Percentiles rank a stretch among this genome's conserved stretches.
Conservation (phyloP, 768 basidiomycete genomes). For the Amanita muscaria region DNA sequence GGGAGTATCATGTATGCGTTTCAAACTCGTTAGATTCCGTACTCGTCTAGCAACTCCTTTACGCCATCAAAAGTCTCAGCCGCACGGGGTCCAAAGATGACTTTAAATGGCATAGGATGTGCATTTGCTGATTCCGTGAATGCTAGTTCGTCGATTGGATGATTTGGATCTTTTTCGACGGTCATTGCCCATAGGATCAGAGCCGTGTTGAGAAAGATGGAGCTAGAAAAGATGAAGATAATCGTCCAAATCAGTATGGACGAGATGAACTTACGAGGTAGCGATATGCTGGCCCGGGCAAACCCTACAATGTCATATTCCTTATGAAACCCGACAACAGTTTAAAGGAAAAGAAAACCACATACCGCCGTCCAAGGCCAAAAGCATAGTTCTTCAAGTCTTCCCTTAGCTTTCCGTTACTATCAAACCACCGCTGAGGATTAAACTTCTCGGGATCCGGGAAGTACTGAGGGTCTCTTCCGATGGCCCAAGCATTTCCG, state of each 20-base stretch:
- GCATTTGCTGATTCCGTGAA: constrained; percentile 59
- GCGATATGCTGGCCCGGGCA: constrained; percentile 63
- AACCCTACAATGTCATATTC: constrained; percentile 26
- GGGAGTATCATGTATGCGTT: too few relatives aligned
- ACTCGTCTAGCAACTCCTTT: constrained; percentile 32
- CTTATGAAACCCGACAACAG: background rate
- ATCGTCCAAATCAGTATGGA: background rate
- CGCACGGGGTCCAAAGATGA: constrained; percentile 42
- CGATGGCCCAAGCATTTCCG: constrained; percentile 55
- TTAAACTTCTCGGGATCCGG: constrained; percentile 51
- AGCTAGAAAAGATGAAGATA: constrained; percentile 25
- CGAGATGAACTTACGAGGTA: constrained; percentile 21
- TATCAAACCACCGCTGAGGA: constrained; percentile 47
- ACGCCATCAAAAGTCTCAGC: constrained; percentile 25
- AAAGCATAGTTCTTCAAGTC: constrained; percentile 46
- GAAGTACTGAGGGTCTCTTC: constrained; percentile 48
- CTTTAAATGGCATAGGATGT: constrained; percentile 56
- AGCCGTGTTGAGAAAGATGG: constrained; percentile 58
- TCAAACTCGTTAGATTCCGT: constrained; percentile 18
- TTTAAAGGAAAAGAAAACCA: constrained; percentile 10
- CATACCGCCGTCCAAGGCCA: constrained; percentile 44
- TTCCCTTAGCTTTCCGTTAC: constrained; percentile 36
- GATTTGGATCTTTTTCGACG: constrained; percentile 38
- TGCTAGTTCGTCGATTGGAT: constrained; percentile 50
- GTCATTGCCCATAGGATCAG: constrained; percentile 60